These are phyloP conservation scores for Blastomyces gilchristii DNA, from an alignment of 2,329 filamentous ascomycete genomes.

Conservation along the genomic window DNA sequence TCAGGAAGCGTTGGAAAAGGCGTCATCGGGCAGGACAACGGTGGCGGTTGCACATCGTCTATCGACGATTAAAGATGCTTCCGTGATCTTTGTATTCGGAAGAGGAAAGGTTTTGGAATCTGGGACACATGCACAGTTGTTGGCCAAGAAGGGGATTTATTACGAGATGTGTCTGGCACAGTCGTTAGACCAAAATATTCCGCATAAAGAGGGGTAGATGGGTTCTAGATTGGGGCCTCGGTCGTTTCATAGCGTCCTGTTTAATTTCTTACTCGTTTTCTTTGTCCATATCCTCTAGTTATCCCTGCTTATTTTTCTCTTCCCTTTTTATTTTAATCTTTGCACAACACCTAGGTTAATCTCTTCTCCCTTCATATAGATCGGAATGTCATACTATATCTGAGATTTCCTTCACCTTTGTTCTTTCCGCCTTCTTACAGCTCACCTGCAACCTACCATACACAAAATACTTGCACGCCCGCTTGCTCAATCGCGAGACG, in stretches of 20 bases:
- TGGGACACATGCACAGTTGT: conserved; percentile 33
- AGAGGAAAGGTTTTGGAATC: conserved; percentile 31
- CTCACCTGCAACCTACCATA: not conserved
- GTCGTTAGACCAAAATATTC: conserved; percentile 13
- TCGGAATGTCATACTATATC: not conserved
- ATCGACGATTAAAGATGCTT: conserved; percentile 73
- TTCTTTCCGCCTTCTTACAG: not conserved
- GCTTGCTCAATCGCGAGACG: not conserved
- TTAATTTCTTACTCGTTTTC: not conserved
- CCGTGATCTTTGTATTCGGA: conserved; percentile 61
- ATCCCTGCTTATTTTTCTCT: not conserved
- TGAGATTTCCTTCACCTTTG: not conserved
- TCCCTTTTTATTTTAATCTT: not conserved
- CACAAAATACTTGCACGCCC: not conserved
- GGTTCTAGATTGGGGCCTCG: not conserved
- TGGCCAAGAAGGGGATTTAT: conserved; percentile 25
- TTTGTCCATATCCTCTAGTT: not conserved
- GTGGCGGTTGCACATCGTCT: conserved; percentile 84
- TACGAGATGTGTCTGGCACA: conserved; percentile 23
- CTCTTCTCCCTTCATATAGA: not conserved
- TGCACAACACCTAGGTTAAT: not conserved
- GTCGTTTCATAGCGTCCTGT: not conserved
- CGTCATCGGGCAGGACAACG: conserved; percentile 69
- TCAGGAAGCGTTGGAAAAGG: conserved; percentile 23
- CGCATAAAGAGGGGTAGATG: not conserved